Evolutionary conservation across 2,329 filamentous ascomycete species (phyloP), one percentile per base, ranked within the genome.

Genomic region (Sporothrix humicola): DNA sequence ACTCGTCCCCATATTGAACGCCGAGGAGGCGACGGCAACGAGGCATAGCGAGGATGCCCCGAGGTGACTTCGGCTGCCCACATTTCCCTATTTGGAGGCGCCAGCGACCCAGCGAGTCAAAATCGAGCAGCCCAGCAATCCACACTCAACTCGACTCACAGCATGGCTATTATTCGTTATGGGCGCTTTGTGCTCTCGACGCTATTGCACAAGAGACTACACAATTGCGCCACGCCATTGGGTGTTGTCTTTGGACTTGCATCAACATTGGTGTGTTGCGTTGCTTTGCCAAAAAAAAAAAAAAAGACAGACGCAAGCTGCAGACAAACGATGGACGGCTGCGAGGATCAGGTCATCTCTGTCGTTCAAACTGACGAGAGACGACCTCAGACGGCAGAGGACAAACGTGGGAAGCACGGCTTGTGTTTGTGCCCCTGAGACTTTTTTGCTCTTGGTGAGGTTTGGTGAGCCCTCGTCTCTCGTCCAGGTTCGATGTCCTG

Each of bases 331-430:
- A 42, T 69, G 66, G 50, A 26, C 31, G 48, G 31, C 48, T 26
- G 50, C 50, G 66, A 44, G 31, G 10, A 56, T 69, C 66, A 56
- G 66, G 31, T 44, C 31, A 69, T 69, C 37, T 65, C 9, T 65
- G n/a, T 37, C 37, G 56, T 23, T 12, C 26, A 59, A 26, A 26
- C 56, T 23, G 48, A 17, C 48, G 48, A 50, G 48, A 50, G 48
- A 50, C 48, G 31, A 37, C 52, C 6, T 17, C 17, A 54, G 20
- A 54, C 52, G 10, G 6, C 52, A 54, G 7, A 20, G 20, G 15
- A 20, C 52, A 54, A 10, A 54, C 52, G 10, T 20, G 52, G 2
- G 52, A 56, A 56, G 13, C 20, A 12, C 8, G 56, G 56, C 13
- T 37, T 37, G 31, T 37, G 31, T 37, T 37, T 37, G 4, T 37